Evolutionary conservation across 177 flowering plant genomes (phyloP).

Genomic region (Tripterygium wilfordii): DNA sequence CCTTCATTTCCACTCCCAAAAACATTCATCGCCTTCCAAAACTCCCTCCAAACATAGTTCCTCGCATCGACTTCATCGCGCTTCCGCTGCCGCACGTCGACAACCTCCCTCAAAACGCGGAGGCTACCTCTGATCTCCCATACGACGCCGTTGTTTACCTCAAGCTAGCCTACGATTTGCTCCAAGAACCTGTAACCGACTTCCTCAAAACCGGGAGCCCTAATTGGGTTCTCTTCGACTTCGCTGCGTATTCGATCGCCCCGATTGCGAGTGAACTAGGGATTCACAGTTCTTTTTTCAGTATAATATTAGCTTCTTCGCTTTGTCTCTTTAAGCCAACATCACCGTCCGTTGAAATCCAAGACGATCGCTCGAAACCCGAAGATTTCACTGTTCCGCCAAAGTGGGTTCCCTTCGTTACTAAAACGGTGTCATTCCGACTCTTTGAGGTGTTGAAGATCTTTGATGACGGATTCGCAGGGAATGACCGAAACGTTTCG

Average conservation of each 20-base stretch:
- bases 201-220: conserved; percentile 8
- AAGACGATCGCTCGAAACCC: conserved; percentile 3
- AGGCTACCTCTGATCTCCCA: conserved; percentile 24
- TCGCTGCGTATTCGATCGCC: conserved; percentile 26
- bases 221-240: conserved; percentile 16
- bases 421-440: conserved; percentile 11
- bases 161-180: conserved; percentile 26
- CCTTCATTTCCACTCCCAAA: conserved; percentile 28
- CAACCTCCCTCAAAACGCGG: conserved; percentile 15
- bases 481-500: conserved; percentile 15
- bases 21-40: conserved; percentile 22
- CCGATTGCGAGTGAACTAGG: conserved; percentile 15
- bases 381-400: conserved; percentile 22
- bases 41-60: conserved; percentile 9
- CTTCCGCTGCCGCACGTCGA: conserved; percentile 13
- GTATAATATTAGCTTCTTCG: conserved; percentile 12
- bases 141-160: conserved; percentile 12
- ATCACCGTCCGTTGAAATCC: background rate
- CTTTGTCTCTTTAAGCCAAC: conserved; percentile 8
- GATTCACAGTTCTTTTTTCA: conserved; percentile 12
- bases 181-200: conserved; percentile 6
- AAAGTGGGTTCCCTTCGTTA: conserved; percentile 33
- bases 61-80: conserved; percentile 11
- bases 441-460: conserved; percentile 12
- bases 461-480: background rate